Conservation (phyloP, 306 rosid genomes). For the Pterocarpus macrocarpus region DNA sequence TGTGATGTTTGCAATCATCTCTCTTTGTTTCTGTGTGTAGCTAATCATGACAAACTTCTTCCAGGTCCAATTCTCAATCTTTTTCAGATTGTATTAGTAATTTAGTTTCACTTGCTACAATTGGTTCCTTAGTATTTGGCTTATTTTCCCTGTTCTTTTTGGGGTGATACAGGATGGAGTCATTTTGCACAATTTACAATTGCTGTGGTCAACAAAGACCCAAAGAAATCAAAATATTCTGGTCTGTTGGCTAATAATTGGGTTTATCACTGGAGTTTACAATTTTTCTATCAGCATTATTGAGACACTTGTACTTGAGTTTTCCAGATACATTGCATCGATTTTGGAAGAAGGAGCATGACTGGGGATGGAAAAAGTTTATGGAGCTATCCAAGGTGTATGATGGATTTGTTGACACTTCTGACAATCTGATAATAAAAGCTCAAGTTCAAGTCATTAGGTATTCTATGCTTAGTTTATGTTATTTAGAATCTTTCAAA, state of each 20-base stretch:
- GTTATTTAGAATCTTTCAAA: conserved; percentile 10
- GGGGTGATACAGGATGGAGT: conserved; percentile 81
- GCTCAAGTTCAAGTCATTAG: conserved; percentile 99
- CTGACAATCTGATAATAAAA: conserved; percentile 92
- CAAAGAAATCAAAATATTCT: conserved; percentile 94
- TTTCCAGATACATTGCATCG: conserved; percentile 96
- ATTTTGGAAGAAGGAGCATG: conserved; percentile 99
- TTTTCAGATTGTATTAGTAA: conserved; percentile 20
- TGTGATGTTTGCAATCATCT: conserved; percentile 99
- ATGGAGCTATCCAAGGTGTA: conserved; percentile 97
- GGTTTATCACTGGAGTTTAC: conserved; percentile 39
- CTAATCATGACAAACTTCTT: conserved; percentile 99
- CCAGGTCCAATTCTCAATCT: conserved; percentile 70
- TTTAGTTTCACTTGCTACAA: conserved; percentile 33
- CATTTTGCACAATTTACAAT: conserved; percentile 98
- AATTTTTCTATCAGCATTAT: conserved; percentile 16
- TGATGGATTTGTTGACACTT: conserved; percentile 94
- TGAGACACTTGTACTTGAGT: conserved; percentile 41
- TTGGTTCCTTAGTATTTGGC: conserved; percentile 19
- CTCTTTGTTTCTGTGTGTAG: conserved; percentile 95
- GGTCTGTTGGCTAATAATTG: conserved; percentile 64
- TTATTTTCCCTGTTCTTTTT: conserved; percentile 35
- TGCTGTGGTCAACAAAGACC: conserved; percentile 96
- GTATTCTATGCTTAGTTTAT: conserved; percentile 56
- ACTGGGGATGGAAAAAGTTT: conserved; percentile 99